Evolutionary conservation across 2,329 filamentous ascomycete species (phyloP).

Genomic region (Cladorrhinum sp.): DNA sequence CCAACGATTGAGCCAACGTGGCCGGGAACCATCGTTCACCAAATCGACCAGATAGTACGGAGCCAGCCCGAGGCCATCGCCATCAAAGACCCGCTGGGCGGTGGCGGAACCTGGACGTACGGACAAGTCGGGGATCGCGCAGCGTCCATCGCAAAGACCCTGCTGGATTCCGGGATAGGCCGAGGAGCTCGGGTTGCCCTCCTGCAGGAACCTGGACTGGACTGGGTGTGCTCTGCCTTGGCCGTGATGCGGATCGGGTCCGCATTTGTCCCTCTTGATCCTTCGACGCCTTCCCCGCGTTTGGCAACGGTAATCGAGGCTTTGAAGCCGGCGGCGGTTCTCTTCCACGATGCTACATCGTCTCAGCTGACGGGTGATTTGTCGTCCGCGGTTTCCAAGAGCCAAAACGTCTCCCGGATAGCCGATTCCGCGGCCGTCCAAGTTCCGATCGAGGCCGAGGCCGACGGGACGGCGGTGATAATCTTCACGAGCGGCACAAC

Average conservation of each 20-base stretch:
- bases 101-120: not conserved
- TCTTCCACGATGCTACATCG: not conserved
- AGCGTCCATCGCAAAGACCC: not conserved
- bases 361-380: not conserved
- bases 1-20: slow-evolving; percentile 16
- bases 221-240: not conserved
- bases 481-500: slow-evolving; percentile 83
- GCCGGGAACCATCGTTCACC: slow-evolving; percentile 37
- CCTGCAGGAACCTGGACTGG: not conserved
- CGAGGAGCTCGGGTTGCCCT: not conserved
- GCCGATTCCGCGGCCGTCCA: not conserved
- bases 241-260: not conserved
- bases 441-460: not conserved
- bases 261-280: not conserved
- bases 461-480: slow-evolving; percentile 59
- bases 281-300: too few species aligned
- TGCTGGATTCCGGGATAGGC: not conserved
- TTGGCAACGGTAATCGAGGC: not conserved
- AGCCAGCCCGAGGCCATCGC: not conserved
- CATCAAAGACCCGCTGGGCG: not conserved
- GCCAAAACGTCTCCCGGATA: not conserved
- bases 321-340: not conserved
- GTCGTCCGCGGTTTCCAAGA: not conserved
- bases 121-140: not conserved
- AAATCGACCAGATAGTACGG: slow-evolving; percentile 36